phyloP scores from a whole-genome alignment of 805 yeast species.

The Candida incommunis region DNA sequence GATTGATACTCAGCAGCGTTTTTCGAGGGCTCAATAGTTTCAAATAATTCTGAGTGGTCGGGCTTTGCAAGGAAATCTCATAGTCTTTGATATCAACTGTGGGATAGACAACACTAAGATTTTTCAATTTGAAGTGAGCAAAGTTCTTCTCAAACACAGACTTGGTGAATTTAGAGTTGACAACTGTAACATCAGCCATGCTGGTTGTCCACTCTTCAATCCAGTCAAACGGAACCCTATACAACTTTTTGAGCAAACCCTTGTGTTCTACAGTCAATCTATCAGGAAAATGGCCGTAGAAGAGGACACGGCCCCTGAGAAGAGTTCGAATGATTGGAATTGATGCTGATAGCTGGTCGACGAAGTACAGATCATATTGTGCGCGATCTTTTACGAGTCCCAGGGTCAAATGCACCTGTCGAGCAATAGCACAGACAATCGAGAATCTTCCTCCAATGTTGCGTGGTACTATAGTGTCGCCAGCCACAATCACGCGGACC shows the following conservation, averaged over 20 bases:
- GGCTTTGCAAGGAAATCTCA: conserved; percentile 3
- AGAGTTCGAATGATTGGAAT: conserved; percentile 47
- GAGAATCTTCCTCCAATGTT: conserved; percentile 49
- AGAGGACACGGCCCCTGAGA: conserved; percentile 39
- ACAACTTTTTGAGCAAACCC: conserved; percentile 40
- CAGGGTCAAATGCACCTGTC: conserved; percentile 58
- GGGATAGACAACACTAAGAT: conserved; percentile 53
- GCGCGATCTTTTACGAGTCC: conserved; percentile 31
- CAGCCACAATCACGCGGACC: conserved; percentile 55
- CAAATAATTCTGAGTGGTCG: background rate
- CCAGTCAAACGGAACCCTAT: conserved; percentile 73
- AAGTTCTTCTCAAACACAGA: conserved; percentile 56
- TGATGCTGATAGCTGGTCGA: conserved; percentile 81
- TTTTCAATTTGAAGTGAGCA: conserved; percentile 13
- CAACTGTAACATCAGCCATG: conserved; percentile 66
- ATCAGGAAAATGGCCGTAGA: conserved; percentile 96
- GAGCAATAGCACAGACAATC: conserved; percentile 66
- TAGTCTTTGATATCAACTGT: conserved; percentile 47
- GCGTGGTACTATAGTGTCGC: conserved; percentile 71
- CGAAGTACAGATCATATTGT: conserved; percentile 55
- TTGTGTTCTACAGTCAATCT: conserved; percentile 53
- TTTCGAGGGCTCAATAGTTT: conserved; percentile 13
- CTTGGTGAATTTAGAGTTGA: conserved; percentile 76
- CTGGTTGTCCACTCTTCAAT: conserved; percentile 72
- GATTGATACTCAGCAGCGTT: conserved; percentile 61